These are phyloP conservation scores for Wickerhamomyces sp. DNA, from an alignment of 1,139 yeast genomes.

Conservation along the genomic window DNA sequence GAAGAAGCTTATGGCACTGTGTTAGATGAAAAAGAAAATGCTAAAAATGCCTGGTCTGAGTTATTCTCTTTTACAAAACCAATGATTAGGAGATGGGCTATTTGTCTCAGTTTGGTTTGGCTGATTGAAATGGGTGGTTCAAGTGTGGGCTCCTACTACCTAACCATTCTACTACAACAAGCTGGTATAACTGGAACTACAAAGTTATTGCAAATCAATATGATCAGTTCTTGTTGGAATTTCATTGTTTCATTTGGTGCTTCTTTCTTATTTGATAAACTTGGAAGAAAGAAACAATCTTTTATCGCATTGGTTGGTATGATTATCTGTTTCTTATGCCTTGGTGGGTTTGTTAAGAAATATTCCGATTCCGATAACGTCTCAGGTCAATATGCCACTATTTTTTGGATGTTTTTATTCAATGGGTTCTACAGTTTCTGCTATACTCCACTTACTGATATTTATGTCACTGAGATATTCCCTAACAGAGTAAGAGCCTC, in stretches of 20 bases:
- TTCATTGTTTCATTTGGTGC: constrained; percentile 33
- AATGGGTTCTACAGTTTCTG: constrained; percentile 20
- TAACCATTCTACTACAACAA: constrained; percentile 36
- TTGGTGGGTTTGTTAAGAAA: constrained; percentile 29
- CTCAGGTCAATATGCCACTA: constrained; percentile 38
- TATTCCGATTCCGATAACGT: constrained; percentile 31
- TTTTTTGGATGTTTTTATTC: constrained; percentile 43
- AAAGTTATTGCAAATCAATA: constrained; percentile 38
- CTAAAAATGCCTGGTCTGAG: constrained; percentile 23
- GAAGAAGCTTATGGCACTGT: constrained; percentile 27
- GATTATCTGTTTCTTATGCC: constrained; percentile 35
- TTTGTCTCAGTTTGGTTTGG: constrained; percentile 20
- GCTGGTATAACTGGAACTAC: constrained; percentile 38
- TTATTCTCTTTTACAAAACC: constrained; percentile 22
- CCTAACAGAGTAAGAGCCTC: constrained; percentile 43
- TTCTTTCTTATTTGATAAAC: constrained; percentile 29
- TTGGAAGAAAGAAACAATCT: constrained; percentile 38
- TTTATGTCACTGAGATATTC: constrained; percentile 39
- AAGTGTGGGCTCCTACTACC: constrained; percentile 41
- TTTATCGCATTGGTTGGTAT: constrained; percentile 32
- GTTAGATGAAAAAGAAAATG: constrained; percentile 33
- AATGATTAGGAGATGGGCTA: constrained; percentile 36
- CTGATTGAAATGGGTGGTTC: constrained; percentile 37
- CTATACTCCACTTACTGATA: constrained; percentile 29
- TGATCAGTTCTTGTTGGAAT: constrained; percentile 38